A percentile compares a stretch with the other conserved stretches of the same genome.
These are phyloP conservation scores for Aureobasidium sp. DNA, from an alignment of 2,329 filamentous ascomycete species.

Conservation along the genomic window DNA sequence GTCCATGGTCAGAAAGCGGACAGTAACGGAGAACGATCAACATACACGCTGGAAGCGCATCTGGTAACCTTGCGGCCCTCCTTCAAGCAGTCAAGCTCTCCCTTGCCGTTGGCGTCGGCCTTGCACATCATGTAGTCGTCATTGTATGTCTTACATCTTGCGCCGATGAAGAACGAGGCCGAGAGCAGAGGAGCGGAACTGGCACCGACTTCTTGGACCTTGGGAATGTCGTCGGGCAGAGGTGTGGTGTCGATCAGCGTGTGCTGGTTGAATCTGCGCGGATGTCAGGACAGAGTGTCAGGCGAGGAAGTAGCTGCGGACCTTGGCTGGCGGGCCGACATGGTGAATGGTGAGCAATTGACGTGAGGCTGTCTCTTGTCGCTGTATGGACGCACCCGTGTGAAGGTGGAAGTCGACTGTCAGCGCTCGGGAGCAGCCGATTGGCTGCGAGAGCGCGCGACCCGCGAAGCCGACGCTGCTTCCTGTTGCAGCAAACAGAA, in stretches of 20 bases:
- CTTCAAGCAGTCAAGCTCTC: slow-evolving; percentile 91
- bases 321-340: slow-evolving; percentile 56
- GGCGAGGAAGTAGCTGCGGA: slow-evolving; percentile 30
- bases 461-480: slow-evolving; percentile 2
- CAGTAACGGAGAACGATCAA: slow-evolving; percentile 28
- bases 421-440: slow-evolving; percentile 13
- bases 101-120: slow-evolving; percentile 81
- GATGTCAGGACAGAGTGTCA: slow-evolving; percentile 16
- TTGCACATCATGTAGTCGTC: slow-evolving; percentile 99
- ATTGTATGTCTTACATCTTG: slow-evolving; percentile 89
- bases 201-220: slow-evolving; percentile 87
- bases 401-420: slow-evolving; percentile 14
- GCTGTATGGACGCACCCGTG: slow-evolving; percentile 1
- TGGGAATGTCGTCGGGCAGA: slow-evolving; percentile 83
- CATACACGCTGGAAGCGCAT: slow-evolving; percentile 93
- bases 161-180: slow-evolving; percentile 94
- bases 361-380: slow-evolving; percentile 2
- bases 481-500: not conserved
- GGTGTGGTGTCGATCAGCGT: slow-evolving; percentile 93
- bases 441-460: not conserved
- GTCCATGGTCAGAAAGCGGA: slow-evolving; percentile 10
- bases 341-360: slow-evolving; percentile 36
- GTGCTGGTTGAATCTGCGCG: slow-evolving; percentile 83
- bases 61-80: slow-evolving; percentile 94
- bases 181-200: slow-evolving; percentile 88